phyloP scores from a whole-genome alignment of 495 filamentous ascomycete species.

The Parmelia sp. region DNA sequence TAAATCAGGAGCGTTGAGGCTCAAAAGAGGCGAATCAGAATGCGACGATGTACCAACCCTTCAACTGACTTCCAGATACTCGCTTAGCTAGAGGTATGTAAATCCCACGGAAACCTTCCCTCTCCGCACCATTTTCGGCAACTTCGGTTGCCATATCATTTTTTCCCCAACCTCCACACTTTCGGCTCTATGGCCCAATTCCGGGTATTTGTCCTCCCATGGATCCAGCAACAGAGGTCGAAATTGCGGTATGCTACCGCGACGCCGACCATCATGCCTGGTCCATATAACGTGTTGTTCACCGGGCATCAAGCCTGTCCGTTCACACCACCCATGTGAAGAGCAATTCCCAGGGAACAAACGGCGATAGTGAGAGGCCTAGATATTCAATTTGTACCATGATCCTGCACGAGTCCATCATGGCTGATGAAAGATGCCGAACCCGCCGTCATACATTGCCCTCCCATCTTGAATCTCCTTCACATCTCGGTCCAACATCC shows the following conservation, averaged over 20 bases:
- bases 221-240: neutral
- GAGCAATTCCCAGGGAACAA: neutral
- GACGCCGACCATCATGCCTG: neutral
- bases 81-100: neutral
- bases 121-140: neutral
- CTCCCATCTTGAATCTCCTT: conserved; percentile 4
- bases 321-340: neutral
- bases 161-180: neutral
- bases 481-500: neutral
- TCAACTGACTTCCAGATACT: neutral
- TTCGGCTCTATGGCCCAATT: neutral
- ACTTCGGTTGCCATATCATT: neutral
- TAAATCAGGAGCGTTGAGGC: neutral
- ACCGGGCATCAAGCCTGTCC: neutral
- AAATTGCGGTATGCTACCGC: neutral
- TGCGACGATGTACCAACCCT: neutral
- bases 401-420: neutral
- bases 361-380: neutral
- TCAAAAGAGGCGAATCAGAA: neutral
- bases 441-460: neutral
- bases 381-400: neutral
- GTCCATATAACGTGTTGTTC: neutral
- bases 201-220: neutral
- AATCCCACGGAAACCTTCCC: neutral
- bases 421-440: neutral